Base-by-base conservation (phyloP, 2,329 filamentous ascomycete genomes). In the Nigrospora sphaerica region DNA sequence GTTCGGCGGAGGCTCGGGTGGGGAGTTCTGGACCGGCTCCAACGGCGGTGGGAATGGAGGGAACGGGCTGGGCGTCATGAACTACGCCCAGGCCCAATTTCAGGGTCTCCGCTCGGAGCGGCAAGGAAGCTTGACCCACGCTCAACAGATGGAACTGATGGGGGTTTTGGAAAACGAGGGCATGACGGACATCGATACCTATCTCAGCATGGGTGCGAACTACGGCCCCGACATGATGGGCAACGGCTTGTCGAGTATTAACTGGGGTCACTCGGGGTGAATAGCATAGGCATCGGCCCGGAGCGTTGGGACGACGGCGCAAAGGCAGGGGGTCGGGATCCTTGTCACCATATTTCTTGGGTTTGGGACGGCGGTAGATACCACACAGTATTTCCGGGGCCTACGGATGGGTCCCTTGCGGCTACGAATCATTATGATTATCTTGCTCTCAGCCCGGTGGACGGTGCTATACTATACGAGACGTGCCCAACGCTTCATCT, bases 111-210 rank as follows among this genome's bases (percentile, higher is more conserved):
- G 63, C 3, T 63, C 68, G 23, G 77, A 78, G 60, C 77, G 74
- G 49, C 81, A 80, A 57, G 88, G 82, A 53, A 86, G 76, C 49
- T 70, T 95, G 32, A 91, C 83, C 49, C 85, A 90, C 52, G 80
- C 88, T 58, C 88, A 95, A 64, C 88, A 93, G 65, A 68, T 84
- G 52, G 87, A 95, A 68, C 71, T 95, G 34, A 89, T 95, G 85
- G 81, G 83, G 46, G 82, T 83, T 42, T 74, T 95, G 32, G 86
- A 93, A 63, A 86, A 72, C 54, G 78, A 85, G 53, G 81, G 81
- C 1, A 68, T 83, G 60, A 70, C 69, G 23, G 80, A 83, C 43
- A 83, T 85, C 54, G 75, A 83, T 52, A 72, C 72, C 13, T 80
- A 81, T 46, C 63, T 85, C 54, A 80, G 66, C 44, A 67, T 66